Evolutionary conservation across 2,329 filamentous ascomycete species (phyloP).

Genomic region (Diaporthe amygdali): DNA sequence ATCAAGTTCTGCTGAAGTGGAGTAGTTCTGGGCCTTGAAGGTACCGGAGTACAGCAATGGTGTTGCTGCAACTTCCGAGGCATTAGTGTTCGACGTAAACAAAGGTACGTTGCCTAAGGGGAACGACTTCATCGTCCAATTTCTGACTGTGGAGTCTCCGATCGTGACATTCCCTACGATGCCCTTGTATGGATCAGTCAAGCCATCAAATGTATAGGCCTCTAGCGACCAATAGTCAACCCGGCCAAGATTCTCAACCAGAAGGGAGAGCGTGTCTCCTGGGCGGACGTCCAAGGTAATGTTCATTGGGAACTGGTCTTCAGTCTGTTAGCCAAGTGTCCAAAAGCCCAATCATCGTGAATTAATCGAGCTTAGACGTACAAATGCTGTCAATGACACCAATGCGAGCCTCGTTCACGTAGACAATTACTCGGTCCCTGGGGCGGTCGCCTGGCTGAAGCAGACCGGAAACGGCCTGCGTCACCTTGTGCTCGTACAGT

Average conservation of each 20-base stretch:
- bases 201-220: slow-evolving; percentile 34
- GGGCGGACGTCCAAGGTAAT: slow-evolving; percentile 42
- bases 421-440: slow-evolving; percentile 52
- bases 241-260: slow-evolving; percentile 57
- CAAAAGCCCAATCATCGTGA: not conserved
- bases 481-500: slow-evolving; percentile 46
- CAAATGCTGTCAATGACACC: slow-evolving; percentile 55
- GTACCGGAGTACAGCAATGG: slow-evolving; percentile 17
- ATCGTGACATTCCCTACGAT: slow-evolving; percentile 49
- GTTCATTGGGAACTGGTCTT: slow-evolving; percentile 35
- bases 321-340: not conserved
- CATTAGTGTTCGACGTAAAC: not conserved
- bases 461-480: slow-evolving; percentile 33
- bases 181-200: slow-evolving; percentile 52
- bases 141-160: slow-evolving; percentile 27
- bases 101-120: not conserved
- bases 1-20: slow-evolving; percentile 15
- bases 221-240: slow-evolving; percentile 44
- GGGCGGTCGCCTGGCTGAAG: slow-evolving; percentile 48
- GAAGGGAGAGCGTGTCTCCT: slow-evolving; percentile 47
- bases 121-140: slow-evolving; percentile 15
- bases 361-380: slow-evolving; percentile 6
- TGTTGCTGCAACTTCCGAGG: not conserved
- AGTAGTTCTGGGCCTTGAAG: slow-evolving; percentile 8
- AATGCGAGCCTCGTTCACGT: slow-evolving; percentile 45